Conservation (phyloP, 805 yeast genomes). For the Brettanomyces custersianus region DNA sequence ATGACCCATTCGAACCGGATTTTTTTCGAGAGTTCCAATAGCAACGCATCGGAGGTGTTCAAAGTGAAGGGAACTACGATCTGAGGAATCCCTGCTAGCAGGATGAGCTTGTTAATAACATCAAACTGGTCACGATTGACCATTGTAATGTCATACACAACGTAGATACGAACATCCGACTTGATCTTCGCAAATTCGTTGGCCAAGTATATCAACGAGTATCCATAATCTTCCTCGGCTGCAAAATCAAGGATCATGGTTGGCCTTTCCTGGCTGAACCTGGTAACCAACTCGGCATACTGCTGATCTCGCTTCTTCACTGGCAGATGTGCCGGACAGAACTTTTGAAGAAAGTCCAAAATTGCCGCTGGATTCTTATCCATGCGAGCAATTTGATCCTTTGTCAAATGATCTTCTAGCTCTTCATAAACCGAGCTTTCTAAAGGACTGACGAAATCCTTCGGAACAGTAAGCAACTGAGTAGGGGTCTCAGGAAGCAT, state of each 20-base stretch:
- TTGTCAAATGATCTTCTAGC: neutral
- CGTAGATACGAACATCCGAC: constrained; percentile 10
- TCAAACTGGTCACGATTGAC: constrained; percentile 6
- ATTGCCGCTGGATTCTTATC: constrained; percentile 13
- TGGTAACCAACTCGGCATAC: constrained; percentile 4
- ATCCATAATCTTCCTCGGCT: constrained; percentile 16
- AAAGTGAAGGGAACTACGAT: constrained; percentile 6
- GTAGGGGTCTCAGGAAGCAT: neutral
- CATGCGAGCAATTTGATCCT: constrained; percentile 6
- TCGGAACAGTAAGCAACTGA: neutral
- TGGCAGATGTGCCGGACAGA: constrained; percentile 5
- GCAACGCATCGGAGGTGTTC: neutral
- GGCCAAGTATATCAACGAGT: constrained; percentile 14
- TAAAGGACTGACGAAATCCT: neutral
- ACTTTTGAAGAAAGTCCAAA: constrained; percentile 13
- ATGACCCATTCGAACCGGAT: constrained; percentile 13
- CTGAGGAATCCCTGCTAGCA: constrained; percentile 12
- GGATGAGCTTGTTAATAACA: constrained; percentile 11
- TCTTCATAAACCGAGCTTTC: constrained; percentile 2
- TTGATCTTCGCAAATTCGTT: constrained; percentile 8
- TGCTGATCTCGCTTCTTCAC: neutral
- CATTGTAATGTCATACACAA: constrained; percentile 6
- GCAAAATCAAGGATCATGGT: constrained; percentile 10
- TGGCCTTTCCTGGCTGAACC: constrained; percentile 6
- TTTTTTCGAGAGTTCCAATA: neutral